Evolutionary conservation across 768 basidiomycete genomes (phyloP).

Genomic region (Pulveroboletus sp.): DNA sequence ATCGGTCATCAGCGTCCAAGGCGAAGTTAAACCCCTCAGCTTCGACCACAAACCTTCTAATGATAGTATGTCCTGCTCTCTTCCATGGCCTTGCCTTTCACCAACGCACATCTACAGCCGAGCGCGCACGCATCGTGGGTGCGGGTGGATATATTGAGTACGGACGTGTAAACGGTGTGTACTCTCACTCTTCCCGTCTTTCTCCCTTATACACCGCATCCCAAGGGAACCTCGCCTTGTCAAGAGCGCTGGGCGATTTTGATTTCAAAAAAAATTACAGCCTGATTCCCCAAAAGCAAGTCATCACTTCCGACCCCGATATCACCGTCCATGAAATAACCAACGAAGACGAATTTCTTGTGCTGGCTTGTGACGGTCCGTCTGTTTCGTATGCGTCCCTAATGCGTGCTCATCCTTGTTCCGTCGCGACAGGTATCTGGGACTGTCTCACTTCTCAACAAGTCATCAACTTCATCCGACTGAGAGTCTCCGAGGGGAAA

Average conservation of each 20-base stretch:
- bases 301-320: conserved; percentile 95
- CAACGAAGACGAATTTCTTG: conserved; percentile 91
- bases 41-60: conserved; percentile 96
- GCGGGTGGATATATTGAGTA: conserved; percentile 97
- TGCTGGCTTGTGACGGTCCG: conserved; percentile 96
- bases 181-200: neutral
- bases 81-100: neutral
- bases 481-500: conserved; percentile 75
- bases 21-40: conserved; percentile 84
- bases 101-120: conserved; percentile 44
- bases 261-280: conserved; percentile 95
- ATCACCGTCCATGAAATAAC: conserved; percentile 78
- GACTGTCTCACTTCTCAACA: conserved; percentile 95
- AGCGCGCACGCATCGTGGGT: conserved; percentile 79
- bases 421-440: conserved; percentile 80
- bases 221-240: conserved; percentile 90
- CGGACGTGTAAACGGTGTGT: conserved; percentile 91
- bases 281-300: conserved; percentile 82
- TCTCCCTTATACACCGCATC: neutral
- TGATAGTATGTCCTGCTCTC: conserved; percentile 51
- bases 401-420: conserved; percentile 3
- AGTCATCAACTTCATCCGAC: conserved; percentile 84
- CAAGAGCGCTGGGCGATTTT: conserved; percentile 95
- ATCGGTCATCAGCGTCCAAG: conserved; percentile 81
- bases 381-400: neutral